Evolutionary conservation across 169 alveolate species (phyloP).

Genomic region (Plasmodium blacklocki): DNA sequence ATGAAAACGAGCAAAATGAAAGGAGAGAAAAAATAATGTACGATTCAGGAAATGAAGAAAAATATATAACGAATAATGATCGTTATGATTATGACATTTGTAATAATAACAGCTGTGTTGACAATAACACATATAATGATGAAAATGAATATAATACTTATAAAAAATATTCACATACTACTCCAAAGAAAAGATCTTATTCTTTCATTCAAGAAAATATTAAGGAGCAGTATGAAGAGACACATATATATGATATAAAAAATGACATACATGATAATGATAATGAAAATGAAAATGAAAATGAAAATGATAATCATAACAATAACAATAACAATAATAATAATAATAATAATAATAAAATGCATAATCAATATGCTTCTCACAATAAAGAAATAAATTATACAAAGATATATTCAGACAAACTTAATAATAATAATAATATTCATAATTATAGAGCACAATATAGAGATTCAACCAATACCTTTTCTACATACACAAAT

Average conservation of each 20-base stretch:
- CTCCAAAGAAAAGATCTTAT: not conserved
- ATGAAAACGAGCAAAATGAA: no score
- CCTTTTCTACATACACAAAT: no score
- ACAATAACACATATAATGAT: not conserved
- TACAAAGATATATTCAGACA: no score
- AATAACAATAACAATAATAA: not conserved
- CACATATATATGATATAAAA: slow-evolving; percentile 5
- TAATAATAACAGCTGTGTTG: not conserved
- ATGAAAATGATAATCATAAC: no score
- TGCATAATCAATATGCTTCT: not conserved
- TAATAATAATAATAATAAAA: not conserved
- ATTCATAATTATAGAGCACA: not conserved
- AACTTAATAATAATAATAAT: not conserved
- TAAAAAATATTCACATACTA: not conserved
- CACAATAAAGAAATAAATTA: not conserved
- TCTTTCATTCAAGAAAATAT: not conserved
- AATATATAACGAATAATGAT: not conserved
- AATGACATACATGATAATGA: not conserved
- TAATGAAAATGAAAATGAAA: no score
- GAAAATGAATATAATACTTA: not conserved
- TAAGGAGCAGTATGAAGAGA: slow-evolving; percentile 12
- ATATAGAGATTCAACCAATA: no score
- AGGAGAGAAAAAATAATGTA: not conserved
- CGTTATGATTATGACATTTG: no score
- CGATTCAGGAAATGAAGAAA: not conserved